phyloP scores from a whole-genome alignment of 805 yeast species.

The Yamadazyma sp. region DNA sequence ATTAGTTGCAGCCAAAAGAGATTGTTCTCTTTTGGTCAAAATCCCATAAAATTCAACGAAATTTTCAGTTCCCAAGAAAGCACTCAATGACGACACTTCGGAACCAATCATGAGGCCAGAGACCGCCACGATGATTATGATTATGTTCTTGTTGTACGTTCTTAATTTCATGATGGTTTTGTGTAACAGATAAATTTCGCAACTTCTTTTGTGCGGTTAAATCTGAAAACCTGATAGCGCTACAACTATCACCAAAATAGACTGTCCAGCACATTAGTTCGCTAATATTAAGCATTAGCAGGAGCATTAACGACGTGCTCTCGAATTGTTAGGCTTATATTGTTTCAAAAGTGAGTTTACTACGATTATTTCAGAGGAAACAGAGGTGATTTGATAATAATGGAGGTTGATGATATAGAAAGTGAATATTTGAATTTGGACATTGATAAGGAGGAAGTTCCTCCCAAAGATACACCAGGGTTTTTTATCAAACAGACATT shows the following conservation, averaged over 20 bases:
- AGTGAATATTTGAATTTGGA: slow-evolving; percentile 10
- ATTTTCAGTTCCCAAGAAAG: slow-evolving; percentile 18
- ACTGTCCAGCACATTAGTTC: no score
- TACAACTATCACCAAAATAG: no score
- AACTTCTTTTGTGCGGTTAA: no score
- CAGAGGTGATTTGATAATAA: not conserved
- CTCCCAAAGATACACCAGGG: slow-evolving; percentile 1
- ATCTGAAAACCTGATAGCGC: no score
- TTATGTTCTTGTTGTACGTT: slow-evolving; percentile 17
- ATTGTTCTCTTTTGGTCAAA: slow-evolving; percentile 20
- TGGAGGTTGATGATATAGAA: slow-evolving; percentile 12
- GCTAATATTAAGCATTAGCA: no score
- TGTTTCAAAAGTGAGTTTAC: no score
- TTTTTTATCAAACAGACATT: slow-evolving; percentile 32
- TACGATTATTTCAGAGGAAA: no score
- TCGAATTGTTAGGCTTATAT: no score
- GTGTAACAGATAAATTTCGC: no score
- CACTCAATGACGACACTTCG: slow-evolving; percentile 24
- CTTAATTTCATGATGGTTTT: slow-evolving; percentile 11
- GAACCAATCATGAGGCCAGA: slow-evolving; percentile 27
- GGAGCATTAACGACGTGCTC: no score
- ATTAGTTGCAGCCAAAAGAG: slow-evolving; percentile 23
- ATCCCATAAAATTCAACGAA: slow-evolving; percentile 20
- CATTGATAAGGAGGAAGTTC: not conserved
- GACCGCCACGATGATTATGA: slow-evolving; percentile 20